Conservation (phyloP, 352 stramenopile genomes). For the Pythium dissotocum region DNA sequence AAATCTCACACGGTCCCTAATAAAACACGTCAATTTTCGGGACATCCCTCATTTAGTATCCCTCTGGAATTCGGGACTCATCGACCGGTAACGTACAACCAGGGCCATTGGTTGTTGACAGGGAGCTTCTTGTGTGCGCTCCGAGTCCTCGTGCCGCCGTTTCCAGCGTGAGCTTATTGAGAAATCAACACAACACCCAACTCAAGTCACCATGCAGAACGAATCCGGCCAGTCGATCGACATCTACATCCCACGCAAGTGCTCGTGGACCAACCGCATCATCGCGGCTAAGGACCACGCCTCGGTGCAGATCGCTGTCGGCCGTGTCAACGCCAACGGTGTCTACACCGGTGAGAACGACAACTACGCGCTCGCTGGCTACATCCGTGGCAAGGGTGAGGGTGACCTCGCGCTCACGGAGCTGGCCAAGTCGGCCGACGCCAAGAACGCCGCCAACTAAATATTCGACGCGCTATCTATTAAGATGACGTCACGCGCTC, state of each 20-base stretch:
- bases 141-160: not conserved
- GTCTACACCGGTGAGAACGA: conserved; percentile 96
- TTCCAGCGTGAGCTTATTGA: conserved; percentile 30
- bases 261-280: conserved; percentile 99
- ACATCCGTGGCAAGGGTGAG: conserved; percentile 96
- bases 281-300: conserved; percentile 97
- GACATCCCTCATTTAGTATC: not conserved
- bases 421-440: conserved; percentile 68
- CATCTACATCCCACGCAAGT: conserved; percentile 99
- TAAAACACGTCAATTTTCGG: not conserved
- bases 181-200: conserved; percentile 71
- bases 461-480: conserved; percentile 3
- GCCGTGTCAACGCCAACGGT: conserved; percentile 96
- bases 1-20: not conserved
- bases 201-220: conserved; percentile 95
- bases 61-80: not conserved
- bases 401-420: conserved; percentile 93
- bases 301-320: conserved; percentile 98
- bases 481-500: conserved; percentile 7
- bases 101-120: conserved; percentile 71
- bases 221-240: conserved; percentile 96
- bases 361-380: conserved; percentile 94
- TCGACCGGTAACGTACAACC: conserved; percentile 83
- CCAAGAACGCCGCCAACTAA: conserved; percentile 61
- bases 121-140: not conserved